A percentile compares a stretch with the other conserved stretches of the same genome.
Evolutionary conservation across 1,284 basidiomycete species (phyloP).

Genomic region (Tilletia indica): DNA sequence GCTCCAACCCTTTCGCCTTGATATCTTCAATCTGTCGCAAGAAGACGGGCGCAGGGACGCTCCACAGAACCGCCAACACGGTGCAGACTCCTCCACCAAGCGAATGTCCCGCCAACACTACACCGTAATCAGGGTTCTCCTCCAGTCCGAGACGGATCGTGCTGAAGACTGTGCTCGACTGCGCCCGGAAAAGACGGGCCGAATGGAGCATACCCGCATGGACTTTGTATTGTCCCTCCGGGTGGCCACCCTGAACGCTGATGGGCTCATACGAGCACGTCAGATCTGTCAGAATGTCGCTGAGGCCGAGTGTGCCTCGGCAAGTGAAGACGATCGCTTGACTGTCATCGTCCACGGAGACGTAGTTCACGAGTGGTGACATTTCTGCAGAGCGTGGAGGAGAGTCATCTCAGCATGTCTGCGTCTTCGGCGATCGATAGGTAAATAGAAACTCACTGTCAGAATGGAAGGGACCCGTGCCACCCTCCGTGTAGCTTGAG

Average conservation of each 20-base stretch:
- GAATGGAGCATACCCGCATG: conserved; percentile 62
- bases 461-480: conserved; percentile 38
- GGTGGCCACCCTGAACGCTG: conserved; percentile 56
- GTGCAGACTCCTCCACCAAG: conserved; percentile 61
- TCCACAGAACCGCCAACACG: conserved; percentile 55
- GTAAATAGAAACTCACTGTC: conserved; percentile 23
- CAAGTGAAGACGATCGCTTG: conserved; percentile 60
- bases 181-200: conserved; percentile 57
- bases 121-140: conserved; percentile 59
- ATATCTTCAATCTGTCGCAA: conserved; percentile 32
- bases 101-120: conserved; percentile 60
- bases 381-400: conserved; percentile 34
- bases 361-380: conserved; percentile 59
- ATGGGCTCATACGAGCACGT: conserved; percentile 60
- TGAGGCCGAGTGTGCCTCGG: conserved; percentile 60
- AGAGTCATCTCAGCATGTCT: no score
- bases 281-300: conserved; percentile 62
- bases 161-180: conserved; percentile 58
- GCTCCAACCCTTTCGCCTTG: background rate
- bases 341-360: conserved; percentile 59
- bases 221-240: conserved; percentile 57
- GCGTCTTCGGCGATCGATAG: background rate
- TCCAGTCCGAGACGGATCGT: conserved; percentile 58
- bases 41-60: conserved; percentile 53
- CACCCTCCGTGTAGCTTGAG: conserved; percentile 58